Evolutionary conservation across 2,329 filamentous ascomycete genomes (phyloP).

Genomic region (Dactylellina cionopaga): DNA sequence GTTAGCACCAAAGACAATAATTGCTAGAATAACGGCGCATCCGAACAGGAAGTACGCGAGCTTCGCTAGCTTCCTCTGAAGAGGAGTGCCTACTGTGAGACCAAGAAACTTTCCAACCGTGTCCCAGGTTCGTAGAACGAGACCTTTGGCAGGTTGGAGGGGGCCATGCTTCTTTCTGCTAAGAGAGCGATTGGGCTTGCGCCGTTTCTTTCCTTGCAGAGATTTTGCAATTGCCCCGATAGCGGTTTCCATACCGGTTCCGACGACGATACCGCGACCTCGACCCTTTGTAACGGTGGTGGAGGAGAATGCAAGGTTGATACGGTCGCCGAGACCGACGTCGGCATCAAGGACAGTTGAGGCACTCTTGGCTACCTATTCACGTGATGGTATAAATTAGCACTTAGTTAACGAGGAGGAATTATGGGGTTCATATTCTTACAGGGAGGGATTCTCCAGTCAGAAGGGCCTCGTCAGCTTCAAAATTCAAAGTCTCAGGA

Average conservation of each 20-base stretch:
- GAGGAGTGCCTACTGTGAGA: conserved; percentile 74
- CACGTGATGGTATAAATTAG: conserved; percentile 63
- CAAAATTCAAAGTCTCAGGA: conserved; percentile 67
- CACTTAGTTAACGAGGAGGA: neutral
- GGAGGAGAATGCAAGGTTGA: conserved; percentile 72
- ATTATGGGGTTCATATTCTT: conserved; percentile 54
- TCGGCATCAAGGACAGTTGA: conserved; percentile 65
- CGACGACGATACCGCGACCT: conserved; percentile 69
- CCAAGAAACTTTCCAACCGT: conserved; percentile 71
- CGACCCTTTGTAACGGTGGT: conserved; percentile 70
- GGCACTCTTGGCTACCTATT: conserved; percentile 66
- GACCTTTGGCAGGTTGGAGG: conserved; percentile 65
- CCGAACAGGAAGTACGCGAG: conserved; percentile 71
- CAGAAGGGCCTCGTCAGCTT: conserved; percentile 71
- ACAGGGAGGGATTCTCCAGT: conserved; percentile 72
- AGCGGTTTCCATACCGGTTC: conserved; percentile 71
- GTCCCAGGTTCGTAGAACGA: conserved; percentile 67
- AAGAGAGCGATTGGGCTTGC: conserved; percentile 67
- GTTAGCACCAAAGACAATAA: conserved; percentile 72
- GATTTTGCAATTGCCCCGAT: conserved; percentile 72
- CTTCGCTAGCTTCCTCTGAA: conserved; percentile 75
- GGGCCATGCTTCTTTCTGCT: conserved; percentile 66
- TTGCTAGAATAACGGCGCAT: conserved; percentile 70
- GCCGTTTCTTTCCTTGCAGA: conserved; percentile 71
- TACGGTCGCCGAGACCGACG: conserved; percentile 69